These are phyloP conservation scores for Rhizopogon roseolus DNA, from an alignment of 768 basidiomycete species.

Conservation along the genomic window DNA sequence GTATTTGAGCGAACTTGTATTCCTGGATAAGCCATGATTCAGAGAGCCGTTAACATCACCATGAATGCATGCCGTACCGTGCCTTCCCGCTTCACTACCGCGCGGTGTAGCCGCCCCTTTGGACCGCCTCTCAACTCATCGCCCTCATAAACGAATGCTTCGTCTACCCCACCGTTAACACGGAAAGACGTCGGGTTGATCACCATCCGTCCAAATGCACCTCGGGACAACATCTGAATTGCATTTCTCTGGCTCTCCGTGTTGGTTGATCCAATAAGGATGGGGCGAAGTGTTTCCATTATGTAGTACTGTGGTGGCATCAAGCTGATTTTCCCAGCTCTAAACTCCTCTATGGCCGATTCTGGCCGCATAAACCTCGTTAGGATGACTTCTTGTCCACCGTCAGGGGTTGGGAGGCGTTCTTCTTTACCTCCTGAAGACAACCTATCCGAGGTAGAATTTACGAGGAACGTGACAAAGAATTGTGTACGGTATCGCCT, in stretches of 20 bases:
- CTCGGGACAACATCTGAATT: conserved; percentile 42
- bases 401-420: conserved; percentile 61
- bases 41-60: too few species aligned
- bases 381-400: conserved; percentile 63
- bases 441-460: conserved; percentile 39
- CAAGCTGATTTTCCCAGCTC: conserved; percentile 45
- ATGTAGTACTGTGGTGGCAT: conserved; percentile 79
- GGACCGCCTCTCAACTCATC: conserved; percentile 64
- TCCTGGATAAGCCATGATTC: too few species aligned
- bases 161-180: conserved; percentile 39
- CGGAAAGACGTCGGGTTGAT: conserved; percentile 45
- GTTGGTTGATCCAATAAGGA: conserved; percentile 39
- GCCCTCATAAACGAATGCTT: conserved; percentile 60
- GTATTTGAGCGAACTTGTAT: too few species aligned
- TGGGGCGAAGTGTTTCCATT: conserved; percentile 50
- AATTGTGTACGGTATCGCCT: conserved; percentile 74
- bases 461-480: conserved; percentile 57
- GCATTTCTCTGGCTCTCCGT: conserved; percentile 42
- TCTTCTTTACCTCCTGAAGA: conserved; percentile 53
- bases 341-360: conserved; percentile 48
- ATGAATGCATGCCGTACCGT: conserved; percentile 32
- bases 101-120: conserved; percentile 56
- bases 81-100: conserved; percentile 40
- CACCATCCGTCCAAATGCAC: conserved; percentile 58
- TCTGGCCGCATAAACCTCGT: conserved; percentile 61